These are phyloP conservation scores for Pouteria glomerata DNA, from an alignment of 148 eudicot species.

Conservation along the genomic window DNA sequence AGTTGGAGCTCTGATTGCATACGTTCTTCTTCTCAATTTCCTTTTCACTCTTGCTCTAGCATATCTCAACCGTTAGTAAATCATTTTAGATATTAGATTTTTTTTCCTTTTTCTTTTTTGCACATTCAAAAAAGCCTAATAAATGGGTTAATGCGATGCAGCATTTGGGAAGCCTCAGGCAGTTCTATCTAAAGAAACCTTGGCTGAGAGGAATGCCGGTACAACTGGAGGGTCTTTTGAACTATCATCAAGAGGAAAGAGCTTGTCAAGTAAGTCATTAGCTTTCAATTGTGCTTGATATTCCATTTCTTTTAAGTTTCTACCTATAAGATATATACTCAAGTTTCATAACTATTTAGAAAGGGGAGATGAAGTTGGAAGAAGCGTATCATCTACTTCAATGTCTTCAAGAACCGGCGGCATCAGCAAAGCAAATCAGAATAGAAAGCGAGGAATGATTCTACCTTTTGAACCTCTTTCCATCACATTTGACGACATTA, in stretches of 20 bases:
- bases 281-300: not conserved
- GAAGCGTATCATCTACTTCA: constrained; percentile 16
- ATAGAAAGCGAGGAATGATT: constrained; percentile 38
- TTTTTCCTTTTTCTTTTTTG: not conserved
- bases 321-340: not conserved
- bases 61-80: constrained; percentile 49
- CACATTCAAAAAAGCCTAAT: not conserved
- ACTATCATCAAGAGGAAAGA: constrained; percentile 9
- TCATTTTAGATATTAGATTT: not conserved
- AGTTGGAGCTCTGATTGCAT: constrained; percentile 51
- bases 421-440: constrained; percentile 4
- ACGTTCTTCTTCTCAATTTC: constrained; percentile 40
- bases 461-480: constrained; percentile 49
- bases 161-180: constrained; percentile 70
- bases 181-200: constrained; percentile 43
- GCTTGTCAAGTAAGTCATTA: constrained; percentile 3
- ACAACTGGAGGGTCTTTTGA: constrained; percentile 11
- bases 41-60: constrained; percentile 39
- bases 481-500: constrained; percentile 39
- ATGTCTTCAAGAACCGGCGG: constrained; percentile 24
- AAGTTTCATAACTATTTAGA: constrained; percentile 28
- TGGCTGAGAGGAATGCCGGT: constrained; percentile 27
- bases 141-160: constrained; percentile 17
- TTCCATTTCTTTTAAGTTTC: not conserved
- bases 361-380: constrained; percentile 8